Base-by-base conservation (phyloP, 192 early-diverging fungal genomes). In the Lunasporangiospora selenospora region DNA sequence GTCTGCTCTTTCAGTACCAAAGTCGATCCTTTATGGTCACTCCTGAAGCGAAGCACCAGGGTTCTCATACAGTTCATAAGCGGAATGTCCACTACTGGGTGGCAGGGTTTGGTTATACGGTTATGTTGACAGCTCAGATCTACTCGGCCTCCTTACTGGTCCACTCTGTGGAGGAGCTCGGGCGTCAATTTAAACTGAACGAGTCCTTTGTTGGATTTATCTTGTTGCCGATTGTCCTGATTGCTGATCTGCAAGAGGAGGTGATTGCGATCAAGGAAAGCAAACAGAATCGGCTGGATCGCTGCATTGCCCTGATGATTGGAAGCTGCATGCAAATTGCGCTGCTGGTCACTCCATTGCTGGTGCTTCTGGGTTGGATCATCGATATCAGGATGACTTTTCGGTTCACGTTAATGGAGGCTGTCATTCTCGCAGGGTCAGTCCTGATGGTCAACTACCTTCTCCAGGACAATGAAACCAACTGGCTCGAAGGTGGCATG, bases 401-500 rank as follows among this genome's bases (percentile, higher is more conserved):
- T 7, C 87, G 86, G 59, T 98, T 98, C 65, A 84, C 83, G 26
- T 59, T 83, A 1, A 89, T 95, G 76, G 91, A 94, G 51, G 91
- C 89, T 3, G 84, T 86, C 10, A 80, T 95, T 2, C 58, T 96
- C 21, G 92, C 95, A 65, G 79, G 91, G 18, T 82, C 84, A 6
- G 90, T 92, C 16, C 62, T 93, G 51, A 82, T 92, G 6, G 87
- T 90, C 29, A 91, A 91, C 67, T 91, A 88, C 62, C 75, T 91
- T 15, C 81, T 90, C 66, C 80, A 79, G 49, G 94, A 98, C 63
- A 95, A 95, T 30, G 62, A 88, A 23, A 90, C 89, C 6, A 94
- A 98, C 77, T 98, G 93, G 93, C 79, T 98, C 27, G 94, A 98
- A 62, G 96, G 96, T 1, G 77, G 80, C 24, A 83, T 95, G 76